phyloP scores from a whole-genome alignment of 495 filamentous ascomycete genomes.

The Penicillium verhagenii region DNA sequence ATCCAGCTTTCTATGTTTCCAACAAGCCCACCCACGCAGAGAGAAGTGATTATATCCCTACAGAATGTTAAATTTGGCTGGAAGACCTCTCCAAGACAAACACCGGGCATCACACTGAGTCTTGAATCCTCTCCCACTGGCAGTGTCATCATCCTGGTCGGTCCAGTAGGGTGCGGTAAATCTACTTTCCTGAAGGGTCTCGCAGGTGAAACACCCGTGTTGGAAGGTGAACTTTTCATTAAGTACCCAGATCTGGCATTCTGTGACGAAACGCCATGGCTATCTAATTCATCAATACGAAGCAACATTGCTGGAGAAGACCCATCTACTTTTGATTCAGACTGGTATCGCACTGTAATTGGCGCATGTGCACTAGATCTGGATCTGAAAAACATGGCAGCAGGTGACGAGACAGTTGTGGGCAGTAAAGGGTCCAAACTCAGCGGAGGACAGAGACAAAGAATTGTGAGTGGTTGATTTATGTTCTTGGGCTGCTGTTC shows the following conservation, averaged over 20 bases:
- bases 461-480: conserved; percentile 45
- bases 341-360: conserved; percentile 42
- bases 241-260: conserved; percentile 27
- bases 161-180: conserved; percentile 43
- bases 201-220: conserved; percentile 15
- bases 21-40: not conserved
- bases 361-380: conserved; percentile 35
- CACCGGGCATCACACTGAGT: conserved; percentile 6
- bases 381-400: conserved; percentile 35
- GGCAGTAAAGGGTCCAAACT: conserved; percentile 37
- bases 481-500: conserved; percentile 32
- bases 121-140: conserved; percentile 3
- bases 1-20: conserved; percentile 7
- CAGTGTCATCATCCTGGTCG: conserved; percentile 30
- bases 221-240: conserved; percentile 14
- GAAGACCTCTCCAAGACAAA: conserved; percentile 4
- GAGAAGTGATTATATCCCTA: conserved; percentile 7
- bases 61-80: conserved; percentile 20
- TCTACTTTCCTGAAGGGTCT: conserved; percentile 38
- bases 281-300: conserved; percentile 40
- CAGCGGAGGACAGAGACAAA: conserved; percentile 42
- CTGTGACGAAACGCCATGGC: conserved; percentile 31
- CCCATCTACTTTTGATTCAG: conserved; percentile 24
- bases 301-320: conserved; percentile 35
- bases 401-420: conserved; percentile 32